Evolutionary conservation across 2,329 filamentous ascomycete genomes (phyloP), one percentile per base, ranked within the genome.

Genomic region (Fusarium secorum): DNA sequence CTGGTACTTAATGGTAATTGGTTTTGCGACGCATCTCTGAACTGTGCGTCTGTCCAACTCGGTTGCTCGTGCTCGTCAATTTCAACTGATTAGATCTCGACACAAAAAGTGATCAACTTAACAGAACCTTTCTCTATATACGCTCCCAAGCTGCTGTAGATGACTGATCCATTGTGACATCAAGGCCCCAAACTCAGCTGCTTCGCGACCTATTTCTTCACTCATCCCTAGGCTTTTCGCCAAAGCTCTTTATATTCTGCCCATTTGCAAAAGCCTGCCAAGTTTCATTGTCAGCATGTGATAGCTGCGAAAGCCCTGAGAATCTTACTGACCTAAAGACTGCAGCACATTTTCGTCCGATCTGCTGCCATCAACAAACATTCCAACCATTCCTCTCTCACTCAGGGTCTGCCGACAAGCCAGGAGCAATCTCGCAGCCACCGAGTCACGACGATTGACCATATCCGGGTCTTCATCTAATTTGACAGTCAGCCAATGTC

Each of bases 311-410:
- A 22, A 46, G 13, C 17, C 24, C n/a, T 26, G 33, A 24, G 36
- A 4, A 45, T 51, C 28, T 20, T 55, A 51, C 84, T 80, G 79
- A 89, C 88, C 87, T 68, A 88, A 81, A 20, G 83, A 81, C 60
- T 83, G 81, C 62, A 89, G 84, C 20, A 83, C 83, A 48, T 85
- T 84, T 24, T 85, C 80, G 24, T 84, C 85, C 38, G 84, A 83
- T 62, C 80, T 84, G n/a, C 88, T 79, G 20, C 83, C 86, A 71
- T 90, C 88, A 11, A 89, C 78, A 69, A 88, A 88, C 75, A 89
- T 82, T 33, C 79, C 83, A 45, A 78, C 81, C 85, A 87, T 88
- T 9, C 86, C 86, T 60, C 84, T 83, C 13, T 81, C 78, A 32
- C 79, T 79, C 13, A 90, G 77, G 14, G 80, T 79, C 64, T 81